Evolutionary conservation across 768 basidiomycete genomes (phyloP), one percentile per base, ranked within the genome.

Genomic region (Arthromyces matolae): DNA sequence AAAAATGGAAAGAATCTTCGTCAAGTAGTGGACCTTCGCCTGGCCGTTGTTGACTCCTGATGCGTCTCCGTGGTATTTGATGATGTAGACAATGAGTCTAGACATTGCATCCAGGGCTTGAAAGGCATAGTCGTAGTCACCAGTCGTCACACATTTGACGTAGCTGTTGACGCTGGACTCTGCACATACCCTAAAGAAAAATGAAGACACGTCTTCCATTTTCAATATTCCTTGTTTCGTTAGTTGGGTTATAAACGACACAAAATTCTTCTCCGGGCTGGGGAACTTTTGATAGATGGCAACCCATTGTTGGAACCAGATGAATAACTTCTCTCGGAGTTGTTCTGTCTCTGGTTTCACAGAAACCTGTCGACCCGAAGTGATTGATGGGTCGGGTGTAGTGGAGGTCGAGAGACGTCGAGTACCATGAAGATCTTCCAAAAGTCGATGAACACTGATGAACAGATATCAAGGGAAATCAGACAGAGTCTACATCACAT

Each of bases 41-140:
- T 92, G 87, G 57, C 95, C 93, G 58, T 91, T 92, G 67, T 93
- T 90, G 49, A 90, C 77, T 8, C 90, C 93, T 10, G 87, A 83
- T 22, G 93, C 90, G 69, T 99, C 96, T 9, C 94, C 96, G 57
- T 98, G 95, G 65, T 98, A 97, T 73, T 98, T 98, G 80, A 98
- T 93, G 70, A 99, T 94, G 67, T 96, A 93, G 28, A 92, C 89
- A 55, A 99, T 91, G 51, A 99, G 75, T 54, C 93, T 83, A 29
- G 95, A 92, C 75, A 97, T 83, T 1, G 96, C 93, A 66, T 99
- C 96, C 58, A 98, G 74, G 13, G 93, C 89, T 63, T 91, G 93
- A 74, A 94, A 97, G 19, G 89, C 83, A 47, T 81, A 80, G 28
- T 80, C 80, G 52, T 77, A 80, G 59, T 92, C 87, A 36, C 86